These are phyloP conservation scores for Gracilaria domingensis DNA, from an alignment of 23 red algal genomes.

Conservation along the genomic window DNA sequence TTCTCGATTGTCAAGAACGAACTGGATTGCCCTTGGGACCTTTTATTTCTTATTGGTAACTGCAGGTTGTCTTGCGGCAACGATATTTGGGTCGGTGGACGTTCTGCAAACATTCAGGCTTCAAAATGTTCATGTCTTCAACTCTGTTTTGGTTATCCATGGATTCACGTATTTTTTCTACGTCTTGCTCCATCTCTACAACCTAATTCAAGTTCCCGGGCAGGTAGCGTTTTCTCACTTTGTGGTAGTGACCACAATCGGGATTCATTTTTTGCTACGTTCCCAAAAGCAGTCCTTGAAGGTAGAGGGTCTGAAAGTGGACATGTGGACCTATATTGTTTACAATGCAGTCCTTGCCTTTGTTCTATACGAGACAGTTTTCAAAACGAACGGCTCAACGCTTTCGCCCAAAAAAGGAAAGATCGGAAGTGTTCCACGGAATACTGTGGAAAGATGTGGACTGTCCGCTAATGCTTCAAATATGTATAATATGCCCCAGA, in stretches of 20 bases:
- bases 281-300: neutral
- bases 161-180: neutral
- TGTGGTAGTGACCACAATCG: neutral
- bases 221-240: neutral
- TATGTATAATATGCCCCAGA: neutral
- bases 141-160: constrained; percentile 23
- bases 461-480: neutral
- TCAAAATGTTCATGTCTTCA: constrained; percentile 12
- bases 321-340: neutral
- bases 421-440: neutral
- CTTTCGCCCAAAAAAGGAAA: neutral
- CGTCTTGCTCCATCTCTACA: constrained; percentile 8
- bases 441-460: neutral
- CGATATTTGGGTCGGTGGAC: constrained; percentile 14
- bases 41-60: constrained; percentile 38
- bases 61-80: constrained; percentile 23
- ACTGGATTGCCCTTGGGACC: constrained; percentile 29
- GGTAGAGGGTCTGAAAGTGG: neutral
- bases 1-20: constrained; percentile 2
- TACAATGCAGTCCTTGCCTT: constrained; percentile 12
- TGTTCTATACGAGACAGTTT: neutral
- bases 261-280: neutral
- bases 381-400: neutral
- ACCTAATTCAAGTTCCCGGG: neutral
- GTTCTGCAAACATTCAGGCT: constrained; percentile 40